phyloP scores from a whole-genome alignment of 2,329 filamentous ascomycete genomes.

The Claviceps purpurea region DNA sequence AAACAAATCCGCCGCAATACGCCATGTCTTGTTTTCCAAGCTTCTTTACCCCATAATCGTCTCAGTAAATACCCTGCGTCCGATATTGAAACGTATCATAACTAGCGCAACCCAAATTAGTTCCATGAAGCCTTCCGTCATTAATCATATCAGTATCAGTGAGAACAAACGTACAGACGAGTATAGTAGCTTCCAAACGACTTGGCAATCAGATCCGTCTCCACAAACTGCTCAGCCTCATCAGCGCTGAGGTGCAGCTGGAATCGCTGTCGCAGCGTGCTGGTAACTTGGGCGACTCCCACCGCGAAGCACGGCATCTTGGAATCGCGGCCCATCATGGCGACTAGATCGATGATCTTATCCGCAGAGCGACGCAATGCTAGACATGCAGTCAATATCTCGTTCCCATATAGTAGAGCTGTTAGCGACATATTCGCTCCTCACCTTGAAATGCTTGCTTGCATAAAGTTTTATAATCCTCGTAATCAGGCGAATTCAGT shows the following conservation, averaged over 20 bases:
- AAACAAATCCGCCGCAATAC: background rate
- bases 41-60: background rate
- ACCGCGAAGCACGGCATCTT: conserved; percentile 76
- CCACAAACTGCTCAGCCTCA: conserved; percentile 69
- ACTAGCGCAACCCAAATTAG: conserved; percentile 25
- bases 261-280: conserved; percentile 58
- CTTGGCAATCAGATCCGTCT: conserved; percentile 66
- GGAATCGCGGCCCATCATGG: conserved; percentile 71
- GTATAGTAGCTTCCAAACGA: conserved; percentile 80
- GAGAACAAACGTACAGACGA: conserved; percentile 47
- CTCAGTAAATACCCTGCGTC: conserved; percentile 72
- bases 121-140: background rate
- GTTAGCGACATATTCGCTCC: conserved; percentile 8
- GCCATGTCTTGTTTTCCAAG: background rate
- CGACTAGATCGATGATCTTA: conserved; percentile 67
- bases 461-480: conserved; percentile 65
- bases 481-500: conserved; percentile 53
- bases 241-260: conserved; percentile 73
- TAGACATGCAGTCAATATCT: conserved; percentile 14
- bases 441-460: conserved; percentile 72
- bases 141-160: background rate
- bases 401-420: too few relatives aligned
- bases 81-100: conserved; percentile 82
- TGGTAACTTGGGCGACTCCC: conserved; percentile 58
- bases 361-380: conserved; percentile 67